phyloP scores from a whole-genome alignment of 2,329 filamentous ascomycete species.

The Ophiostoma tasmaniense region DNA sequence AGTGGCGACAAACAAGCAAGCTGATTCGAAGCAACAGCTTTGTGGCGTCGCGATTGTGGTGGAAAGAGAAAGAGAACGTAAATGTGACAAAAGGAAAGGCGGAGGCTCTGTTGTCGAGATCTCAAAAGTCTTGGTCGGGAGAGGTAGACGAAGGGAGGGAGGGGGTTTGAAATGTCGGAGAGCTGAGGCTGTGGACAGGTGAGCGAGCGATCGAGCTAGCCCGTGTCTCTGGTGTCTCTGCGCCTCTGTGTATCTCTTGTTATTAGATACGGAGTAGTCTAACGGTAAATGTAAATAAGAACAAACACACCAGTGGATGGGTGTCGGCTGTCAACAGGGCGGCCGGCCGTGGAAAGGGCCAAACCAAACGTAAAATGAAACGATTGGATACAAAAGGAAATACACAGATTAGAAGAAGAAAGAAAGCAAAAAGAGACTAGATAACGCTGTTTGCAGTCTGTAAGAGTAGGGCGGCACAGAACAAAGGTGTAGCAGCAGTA shows the following conservation, averaged over 20 bases:
- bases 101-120: not conserved
- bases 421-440: not conserved
- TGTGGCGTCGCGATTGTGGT: not conserved
- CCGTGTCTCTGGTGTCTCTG: not conserved
- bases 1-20: not conserved
- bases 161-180: constrained; percentile 5
- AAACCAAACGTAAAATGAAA: not conserved
- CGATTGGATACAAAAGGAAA: not conserved
- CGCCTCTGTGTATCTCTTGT: not conserved
- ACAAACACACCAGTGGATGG: not conserved
- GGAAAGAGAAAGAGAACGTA: not conserved
- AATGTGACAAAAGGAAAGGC: not conserved
- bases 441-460: not conserved
- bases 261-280: constrained; percentile 1
- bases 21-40: not conserved
- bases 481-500: not conserved
- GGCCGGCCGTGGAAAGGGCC: not conserved
- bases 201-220: constrained; percentile 2
- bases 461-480: not conserved
- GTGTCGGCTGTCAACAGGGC: not conserved
- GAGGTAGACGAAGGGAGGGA: not conserved
- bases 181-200: constrained; percentile 4
- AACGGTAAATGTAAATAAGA: constrained; percentile 3
- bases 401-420: not conserved
- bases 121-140: not conserved